phyloP scores from a whole-genome alignment of 2,329 filamentous ascomycete species.

The Hysterium pulicare region DNA sequence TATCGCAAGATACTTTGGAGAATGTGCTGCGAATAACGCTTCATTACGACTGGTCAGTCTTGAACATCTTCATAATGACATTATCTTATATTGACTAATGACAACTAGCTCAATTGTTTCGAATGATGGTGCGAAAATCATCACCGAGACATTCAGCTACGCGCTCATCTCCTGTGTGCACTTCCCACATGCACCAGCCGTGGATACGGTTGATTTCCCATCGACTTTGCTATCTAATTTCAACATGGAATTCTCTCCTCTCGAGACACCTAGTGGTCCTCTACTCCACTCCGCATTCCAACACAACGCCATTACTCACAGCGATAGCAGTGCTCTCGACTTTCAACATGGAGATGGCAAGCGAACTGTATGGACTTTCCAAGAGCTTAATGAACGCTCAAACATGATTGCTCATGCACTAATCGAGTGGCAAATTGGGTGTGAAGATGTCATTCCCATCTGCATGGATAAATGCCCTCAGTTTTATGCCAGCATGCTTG shows the following conservation, averaged over 20 bases:
- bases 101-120: constrained; percentile 19
- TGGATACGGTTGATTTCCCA: constrained; percentile 22
- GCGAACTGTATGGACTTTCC: constrained; percentile 32
- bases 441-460: constrained; percentile 35
- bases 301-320: constrained; percentile 24
- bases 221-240: constrained; percentile 19
- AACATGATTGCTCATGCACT: constrained; percentile 33
- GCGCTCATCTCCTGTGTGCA: constrained; percentile 23
- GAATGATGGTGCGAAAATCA: constrained; percentile 21
- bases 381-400: constrained; percentile 25
- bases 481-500: constrained; percentile 38
- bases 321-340: constrained; percentile 35
- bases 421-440: constrained; percentile 15
- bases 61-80: background rate
- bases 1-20: constrained; percentile 54
- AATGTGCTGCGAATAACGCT: constrained; percentile 59
- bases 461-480: constrained; percentile 31
- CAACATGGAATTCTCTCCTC: constrained; percentile 16
- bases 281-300: constrained; percentile 41
- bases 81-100: background rate
- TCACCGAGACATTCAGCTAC: constrained; percentile 27
- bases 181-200: constrained; percentile 17
- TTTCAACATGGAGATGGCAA: constrained; percentile 32
- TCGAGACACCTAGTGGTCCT: constrained; percentile 5
- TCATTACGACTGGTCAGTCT: constrained; percentile 47